Conservation (phyloP, 2,329 filamentous ascomycete species). For the Trichophyton verrucosum region DNA sequence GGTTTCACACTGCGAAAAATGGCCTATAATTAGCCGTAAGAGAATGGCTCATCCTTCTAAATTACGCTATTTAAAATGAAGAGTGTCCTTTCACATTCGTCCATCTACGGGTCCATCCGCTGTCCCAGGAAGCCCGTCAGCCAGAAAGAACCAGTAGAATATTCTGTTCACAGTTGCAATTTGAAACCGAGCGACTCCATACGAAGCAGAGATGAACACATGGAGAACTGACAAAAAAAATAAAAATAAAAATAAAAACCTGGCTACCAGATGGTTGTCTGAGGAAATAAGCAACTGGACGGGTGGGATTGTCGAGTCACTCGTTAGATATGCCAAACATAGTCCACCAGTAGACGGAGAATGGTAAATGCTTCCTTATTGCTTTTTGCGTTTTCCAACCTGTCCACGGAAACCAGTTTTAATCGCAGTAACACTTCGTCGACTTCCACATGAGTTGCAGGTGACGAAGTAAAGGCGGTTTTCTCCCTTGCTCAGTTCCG, state of each 20-base stretch:
- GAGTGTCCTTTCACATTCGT: not conserved
- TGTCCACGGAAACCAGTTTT: conserved; percentile 99
- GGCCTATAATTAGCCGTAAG: not conserved
- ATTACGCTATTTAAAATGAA: not conserved
- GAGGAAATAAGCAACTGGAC: not conserved
- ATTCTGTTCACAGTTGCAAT: not conserved
- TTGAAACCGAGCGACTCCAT: not conserved
- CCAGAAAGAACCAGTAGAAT: not conserved
- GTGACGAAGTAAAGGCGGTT: conserved; percentile 99
- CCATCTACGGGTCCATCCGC: not conserved
- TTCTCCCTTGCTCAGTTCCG: conserved; percentile 95
- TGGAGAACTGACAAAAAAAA: not conserved
- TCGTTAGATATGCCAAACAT: not conserved
- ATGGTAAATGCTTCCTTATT: conserved; percentile 28
- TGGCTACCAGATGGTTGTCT: not conserved
- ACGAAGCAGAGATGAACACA: not conserved
- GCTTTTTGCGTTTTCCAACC: conserved; percentile 96
- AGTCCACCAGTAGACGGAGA: not conserved
- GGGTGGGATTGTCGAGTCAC: not conserved
- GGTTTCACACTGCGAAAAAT: too few relatives aligned
- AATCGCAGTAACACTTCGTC: conserved; percentile 90
- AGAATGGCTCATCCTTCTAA: not conserved
- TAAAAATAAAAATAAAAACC: too few relatives aligned
- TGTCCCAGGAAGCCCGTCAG: not conserved
- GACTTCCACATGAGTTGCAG: conserved; percentile 74